Base-by-base conservation (phyloP, 2,329 filamentous ascomycete species). In the Clathrospora elynae region DNA sequence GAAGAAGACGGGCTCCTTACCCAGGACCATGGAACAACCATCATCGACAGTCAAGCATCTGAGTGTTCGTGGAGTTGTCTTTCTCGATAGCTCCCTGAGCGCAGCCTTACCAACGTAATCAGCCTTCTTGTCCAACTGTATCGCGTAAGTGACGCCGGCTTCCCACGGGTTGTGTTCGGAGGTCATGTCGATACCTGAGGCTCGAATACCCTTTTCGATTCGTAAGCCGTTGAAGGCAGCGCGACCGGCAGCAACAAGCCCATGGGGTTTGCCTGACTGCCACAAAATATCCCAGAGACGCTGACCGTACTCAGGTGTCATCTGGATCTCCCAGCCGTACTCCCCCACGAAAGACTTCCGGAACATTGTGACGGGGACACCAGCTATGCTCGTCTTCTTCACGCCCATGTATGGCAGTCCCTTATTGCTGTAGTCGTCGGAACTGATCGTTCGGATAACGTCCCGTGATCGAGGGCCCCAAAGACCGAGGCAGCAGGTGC, bases 321-420 rank as follows among this genome's bases (percentile, higher is more conserved):
- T 75, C 46, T 83, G 80, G 13, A 85, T 75, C 57, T 85, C 82
- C 80, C 81, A 85, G 1, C 83, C 82, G 0, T 73, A 66, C 52
- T 85, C 82, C 5, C 83, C 82, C 3, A 85, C 78, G 35, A 79
- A 82, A 0, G 82, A 85, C 24, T 82, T 72, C 2, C 79, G 73
- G 55, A 83, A 75, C 0, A 73, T 74, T 0, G 72, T 78, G 2
- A 83, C 79, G 0, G 83, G 82, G 10, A 85, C 74, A 0, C 81
- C 79, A 6, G 70, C 72, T 34, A 85, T 73, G 42, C 62, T 72
- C 0, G 73, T 72, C 12, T 66, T 69, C 66, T 79, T 81, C 31
- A 75, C 72, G 1, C 71, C 68, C 47, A 80, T 75, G 40, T 80
- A 78, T 0, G 76, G 74, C 0, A 84, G 67, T 0, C 68, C 75